phyloP scores from a whole-genome alignment of 768 basidiomycete species.

The Boletus reticulatus region DNA sequence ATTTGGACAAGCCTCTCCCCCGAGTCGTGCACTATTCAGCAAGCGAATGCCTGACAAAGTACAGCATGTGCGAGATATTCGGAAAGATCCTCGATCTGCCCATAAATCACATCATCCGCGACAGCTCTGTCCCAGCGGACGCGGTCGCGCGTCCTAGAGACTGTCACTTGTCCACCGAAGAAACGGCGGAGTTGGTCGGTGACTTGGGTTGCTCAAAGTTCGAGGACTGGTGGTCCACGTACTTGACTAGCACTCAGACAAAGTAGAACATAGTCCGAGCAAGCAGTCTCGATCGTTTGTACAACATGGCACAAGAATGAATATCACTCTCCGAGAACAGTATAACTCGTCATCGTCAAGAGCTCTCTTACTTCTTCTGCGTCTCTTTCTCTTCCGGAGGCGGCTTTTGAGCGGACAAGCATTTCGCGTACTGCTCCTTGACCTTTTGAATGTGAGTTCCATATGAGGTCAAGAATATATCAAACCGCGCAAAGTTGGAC shows the following conservation, averaged over 20 bases:
- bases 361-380: background rate
- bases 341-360: background rate
- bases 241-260: constrained; percentile 32
- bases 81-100: constrained; percentile 67
- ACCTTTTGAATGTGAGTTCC: constrained; percentile 3
- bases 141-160: constrained; percentile 79
- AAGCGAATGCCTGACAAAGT: constrained; percentile 85
- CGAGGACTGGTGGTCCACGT: constrained; percentile 79
- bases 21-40: constrained; percentile 84
- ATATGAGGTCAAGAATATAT: background rate
- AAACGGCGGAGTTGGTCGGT: constrained; percentile 67
- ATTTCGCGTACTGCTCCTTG: constrained; percentile 21
- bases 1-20: constrained; percentile 29
- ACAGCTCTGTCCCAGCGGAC: constrained; percentile 61
- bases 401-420: constrained; percentile 9
- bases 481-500: background rate
- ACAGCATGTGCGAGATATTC: constrained; percentile 84
- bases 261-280: constrained; percentile 9
- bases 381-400: constrained; percentile 7
- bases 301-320: constrained; percentile 1
- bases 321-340: background rate
- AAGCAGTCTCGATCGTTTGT: constrained; percentile 1
- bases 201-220: constrained; percentile 66
- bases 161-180: constrained; percentile 72
- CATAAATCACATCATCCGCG: constrained; percentile 72